Evolutionary conservation across 768 basidiomycete species (phyloP).

Genomic region (Boletus subcaerulescens): DNA sequence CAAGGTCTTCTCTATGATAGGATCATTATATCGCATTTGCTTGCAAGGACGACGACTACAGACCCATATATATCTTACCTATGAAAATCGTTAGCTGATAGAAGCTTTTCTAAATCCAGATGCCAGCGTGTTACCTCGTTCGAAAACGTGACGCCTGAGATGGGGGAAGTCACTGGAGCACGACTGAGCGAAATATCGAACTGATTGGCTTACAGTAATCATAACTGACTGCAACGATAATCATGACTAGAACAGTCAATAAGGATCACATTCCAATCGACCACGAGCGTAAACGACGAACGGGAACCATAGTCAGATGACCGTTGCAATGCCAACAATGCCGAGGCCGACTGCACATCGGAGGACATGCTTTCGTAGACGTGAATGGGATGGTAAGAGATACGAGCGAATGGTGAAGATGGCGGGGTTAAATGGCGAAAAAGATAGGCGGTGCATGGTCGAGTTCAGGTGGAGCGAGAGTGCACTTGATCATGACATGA

Average conservation of each 20-base stretch:
- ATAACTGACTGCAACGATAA: not conserved
- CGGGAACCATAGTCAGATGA: not conserved
- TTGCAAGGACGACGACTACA: not conserved
- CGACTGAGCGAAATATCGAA: not conserved
- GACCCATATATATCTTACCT: constrained; percentile 3
- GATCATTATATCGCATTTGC: not conserved
- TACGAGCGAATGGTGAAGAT: not conserved
- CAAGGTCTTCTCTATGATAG: not conserved
- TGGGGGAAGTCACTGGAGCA: not conserved
- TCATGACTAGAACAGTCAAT: not conserved
- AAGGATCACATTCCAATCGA: not conserved
- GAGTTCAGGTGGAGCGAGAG: no score
- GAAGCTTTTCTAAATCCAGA: not conserved
- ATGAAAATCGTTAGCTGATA: not conserved
- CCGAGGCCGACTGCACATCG: not conserved
- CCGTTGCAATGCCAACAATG: not conserved
- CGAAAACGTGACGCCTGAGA: not conserved
- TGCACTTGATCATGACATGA: no score
- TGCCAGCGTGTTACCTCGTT: not conserved
- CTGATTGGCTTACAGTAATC: not conserved
- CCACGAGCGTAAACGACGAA: not conserved
- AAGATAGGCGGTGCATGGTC: no score
- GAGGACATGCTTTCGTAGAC: not conserved
- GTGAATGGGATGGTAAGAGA: not conserved
- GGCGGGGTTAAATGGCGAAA: not conserved